Evolutionary conservation across 2,329 filamentous ascomycete species (phyloP), one percentile per base, ranked within the genome.

Genomic region (Zopfia rhizophila): DNA sequence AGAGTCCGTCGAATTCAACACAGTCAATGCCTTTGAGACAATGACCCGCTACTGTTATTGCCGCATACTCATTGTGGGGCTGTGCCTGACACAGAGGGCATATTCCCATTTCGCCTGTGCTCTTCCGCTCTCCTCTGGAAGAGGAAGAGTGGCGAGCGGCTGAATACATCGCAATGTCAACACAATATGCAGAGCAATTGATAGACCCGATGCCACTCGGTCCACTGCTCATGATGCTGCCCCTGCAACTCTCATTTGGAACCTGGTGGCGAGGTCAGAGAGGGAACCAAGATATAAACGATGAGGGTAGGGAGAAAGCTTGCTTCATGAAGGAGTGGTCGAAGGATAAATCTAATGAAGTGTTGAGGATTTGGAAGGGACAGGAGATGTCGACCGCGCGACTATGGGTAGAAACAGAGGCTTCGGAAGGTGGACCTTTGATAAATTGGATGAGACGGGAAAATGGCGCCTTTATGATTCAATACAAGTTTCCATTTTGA

Each of bases 191-290:
- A 12, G 46, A 47, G 21, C 29, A 30, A 18, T 40, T 41, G 18
- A 23, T 33, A 12, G 21, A 43, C 24, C 38, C 46, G 16, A 35
- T 38, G 3, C 47, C 35, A 5, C 17, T 39, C 17, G 37, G 44
- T n/a, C 8, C 48, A 12, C 12, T 55, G 5, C 16, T 43, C 7
- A 33, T 41, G 12, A 39, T 45, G 3, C 27, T 43, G 16, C 44
- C 41, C 17, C 27, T 52, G 7, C 51, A 55, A 21, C 22, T 48
- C 10, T 14, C 48, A n/a, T 55, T 43, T 18, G 48, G 48, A 5
- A 21, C 40, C 4, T 52, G 48, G 45, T 47, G 33, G 38, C 42
- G 33, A 14, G 35, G 21, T 11, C 18, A 22, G 13, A 40, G 24
- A 32, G 32, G 46, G 4, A 37, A 16, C 7, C 12, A 21, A 38